phyloP scores from a whole-genome alignment of 768 basidiomycete genomes.

The Trametes maxima region DNA sequence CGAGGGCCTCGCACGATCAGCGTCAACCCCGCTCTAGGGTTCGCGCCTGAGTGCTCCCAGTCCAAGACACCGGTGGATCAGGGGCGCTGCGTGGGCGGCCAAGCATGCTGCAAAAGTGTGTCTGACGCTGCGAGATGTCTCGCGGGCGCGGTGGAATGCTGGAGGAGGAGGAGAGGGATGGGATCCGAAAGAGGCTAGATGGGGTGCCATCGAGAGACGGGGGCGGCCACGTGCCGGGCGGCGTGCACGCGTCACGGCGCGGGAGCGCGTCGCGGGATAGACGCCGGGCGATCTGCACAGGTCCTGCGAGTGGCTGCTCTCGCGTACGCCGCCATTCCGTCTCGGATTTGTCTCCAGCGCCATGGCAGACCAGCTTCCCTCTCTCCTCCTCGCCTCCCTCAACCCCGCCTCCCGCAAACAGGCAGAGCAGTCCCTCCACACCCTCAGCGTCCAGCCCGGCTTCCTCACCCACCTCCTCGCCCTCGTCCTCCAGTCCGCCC shows the following conservation, averaged over 20 bases:
- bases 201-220: not conserved
- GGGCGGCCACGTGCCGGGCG: not conserved
- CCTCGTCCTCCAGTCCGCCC: constrained; percentile 70
- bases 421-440: constrained; percentile 76
- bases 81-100: no score
- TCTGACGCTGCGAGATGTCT: not conserved
- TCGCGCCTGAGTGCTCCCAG: no score
- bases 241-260: constrained; percentile 14
- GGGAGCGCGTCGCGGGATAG: not conserved
- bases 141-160: not conserved
- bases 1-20: not conserved
- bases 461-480: constrained; percentile 80
- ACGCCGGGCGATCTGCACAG: not conserved
- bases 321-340: not conserved
- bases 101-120: not conserved
- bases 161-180: not conserved
- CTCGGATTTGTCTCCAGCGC: constrained; percentile 4
- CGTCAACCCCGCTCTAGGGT: not conserved
- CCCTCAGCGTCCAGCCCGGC: constrained; percentile 68
- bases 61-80: no score
- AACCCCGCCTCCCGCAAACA: constrained; percentile 70
- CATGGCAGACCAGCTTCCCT: constrained; percentile 65
- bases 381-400: constrained; percentile 72
- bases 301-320: constrained; percentile 4
- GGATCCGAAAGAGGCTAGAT: constrained; percentile 3